Percentiles rank a stretch among this genome's conserved stretches.
These are phyloP conservation scores for Claviceps sp. DNA, from an alignment of 2,329 filamentous ascomycete species.

Conservation along the genomic window DNA sequence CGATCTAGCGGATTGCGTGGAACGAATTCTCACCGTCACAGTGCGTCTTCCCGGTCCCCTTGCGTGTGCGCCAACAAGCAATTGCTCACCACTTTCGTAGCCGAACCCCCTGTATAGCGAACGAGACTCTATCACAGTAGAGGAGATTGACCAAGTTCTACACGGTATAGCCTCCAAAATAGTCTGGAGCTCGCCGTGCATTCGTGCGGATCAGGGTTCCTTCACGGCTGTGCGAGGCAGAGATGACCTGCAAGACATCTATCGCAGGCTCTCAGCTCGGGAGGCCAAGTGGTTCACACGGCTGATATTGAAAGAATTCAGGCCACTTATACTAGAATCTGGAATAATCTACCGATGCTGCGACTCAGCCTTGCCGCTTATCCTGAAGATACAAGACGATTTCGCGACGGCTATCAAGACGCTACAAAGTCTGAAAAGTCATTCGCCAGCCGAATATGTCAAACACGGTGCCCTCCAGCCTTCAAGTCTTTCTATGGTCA, in stretches of 20 bases:
- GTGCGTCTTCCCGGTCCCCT: conserved; percentile 24
- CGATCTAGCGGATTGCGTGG: conserved; percentile 61
- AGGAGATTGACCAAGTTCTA: conserved; percentile 58
- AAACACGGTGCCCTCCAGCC: conserved; percentile 6
- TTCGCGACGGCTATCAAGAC: conserved; percentile 46
- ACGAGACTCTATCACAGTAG: conserved; percentile 41
- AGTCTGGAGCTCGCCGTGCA: conserved; percentile 54
- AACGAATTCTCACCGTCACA: conserved; percentile 47
- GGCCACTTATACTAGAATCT: conserved; percentile 50
- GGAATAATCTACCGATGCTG: conserved; percentile 42
- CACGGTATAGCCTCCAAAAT: conserved; percentile 53
- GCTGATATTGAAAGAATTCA: conserved; percentile 62
- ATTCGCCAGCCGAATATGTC: conserved; percentile 10
- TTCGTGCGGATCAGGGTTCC: conserved; percentile 28
- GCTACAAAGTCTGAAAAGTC: conserved; percentile 25
- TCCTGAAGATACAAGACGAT: conserved; percentile 57
- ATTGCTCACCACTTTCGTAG: conserved; percentile 15
- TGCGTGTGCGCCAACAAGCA: not conserved
- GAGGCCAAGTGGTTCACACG: conserved; percentile 84
- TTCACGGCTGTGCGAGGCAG: conserved; percentile 16
- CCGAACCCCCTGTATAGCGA: conserved; percentile 25
- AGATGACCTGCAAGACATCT: conserved; percentile 40
- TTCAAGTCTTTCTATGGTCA: conserved; percentile 22
- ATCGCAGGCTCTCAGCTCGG: conserved; percentile 44
- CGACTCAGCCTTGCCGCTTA: conserved; percentile 55